Evolutionary conservation across 768 basidiomycete genomes (phyloP), one percentile per base, ranked within the genome.

Genomic region (Inosperma sp.): DNA sequence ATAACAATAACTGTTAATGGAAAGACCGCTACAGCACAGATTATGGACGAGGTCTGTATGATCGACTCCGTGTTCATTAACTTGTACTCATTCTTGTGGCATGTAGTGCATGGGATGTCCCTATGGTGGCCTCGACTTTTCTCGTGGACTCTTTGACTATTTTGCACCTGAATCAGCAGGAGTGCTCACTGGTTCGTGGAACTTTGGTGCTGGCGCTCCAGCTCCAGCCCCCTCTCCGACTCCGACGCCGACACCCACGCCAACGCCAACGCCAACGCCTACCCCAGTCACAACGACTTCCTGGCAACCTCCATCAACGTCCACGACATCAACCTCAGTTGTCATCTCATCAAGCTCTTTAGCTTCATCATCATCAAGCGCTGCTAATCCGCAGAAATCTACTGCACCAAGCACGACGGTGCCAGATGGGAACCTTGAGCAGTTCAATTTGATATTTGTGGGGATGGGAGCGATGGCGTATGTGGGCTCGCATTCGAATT

Each of bases 111-210:
- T 53, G 12, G 62, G 61, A 4, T 89, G 86, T 62, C 77, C 77
- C 3, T 76, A 65, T 49, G 80, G 72, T 26, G 84, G 75, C 22
- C 74, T 88, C 27, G 86, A 89, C 64, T 69, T 88, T 49, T 79
- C 79, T 42, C 53, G 62, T 9, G 80, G 83, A 35, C 71, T 86
- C 36, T 86, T 88, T 62, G 54, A 69, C 30, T 71, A 69, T 67
- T 83, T 87, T 59, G 75, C 77, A 4, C 14, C 60, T 16, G 62
- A 68, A 49, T 58, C 60, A 26, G 64, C 49, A 0, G 84, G 85
- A 23, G 75, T 81, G 3, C 54, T 86, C 45, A 72, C 74, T 49
- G 81, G 79, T 36, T 56, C 64, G 3, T 86, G 84, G 84, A 74
- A 67, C 59, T 80, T 68, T 66, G 65, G 67, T 14, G 62, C 50